Conservation (phyloP, 2,329 filamentous ascomycete species). For the Xylariaceae sp. region DNA sequence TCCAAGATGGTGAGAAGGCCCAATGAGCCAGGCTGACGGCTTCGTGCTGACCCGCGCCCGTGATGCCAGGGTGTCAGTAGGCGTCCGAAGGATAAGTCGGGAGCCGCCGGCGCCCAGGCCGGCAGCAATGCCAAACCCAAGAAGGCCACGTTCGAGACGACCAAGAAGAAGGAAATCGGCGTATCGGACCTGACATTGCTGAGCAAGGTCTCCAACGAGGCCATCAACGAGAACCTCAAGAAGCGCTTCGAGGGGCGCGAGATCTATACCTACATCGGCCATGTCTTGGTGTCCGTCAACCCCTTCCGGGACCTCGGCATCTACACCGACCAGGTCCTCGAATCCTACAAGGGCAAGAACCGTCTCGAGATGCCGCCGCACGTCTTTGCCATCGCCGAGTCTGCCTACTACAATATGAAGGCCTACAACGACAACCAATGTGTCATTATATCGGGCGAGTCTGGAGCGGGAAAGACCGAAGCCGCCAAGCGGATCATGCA, state of each 20-base stretch:
- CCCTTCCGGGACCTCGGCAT: constrained; percentile 96
- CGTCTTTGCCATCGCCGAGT: constrained; percentile 95
- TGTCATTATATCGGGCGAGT: constrained; percentile 98
- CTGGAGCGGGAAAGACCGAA: constrained; percentile 96
- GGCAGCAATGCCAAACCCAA: constrained; percentile 60
- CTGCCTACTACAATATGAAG: constrained; percentile 99
- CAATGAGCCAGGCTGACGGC: background rate
- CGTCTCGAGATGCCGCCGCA: constrained; percentile 90
- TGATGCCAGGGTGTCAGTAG: constrained; percentile 38
- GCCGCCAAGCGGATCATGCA: constrained; percentile 99
- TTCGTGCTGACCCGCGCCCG: constrained; percentile 10
- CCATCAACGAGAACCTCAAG: constrained; percentile 98
- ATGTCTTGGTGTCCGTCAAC: constrained; percentile 98
- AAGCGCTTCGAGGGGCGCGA: constrained; percentile 95
- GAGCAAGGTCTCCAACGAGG: constrained; percentile 98
- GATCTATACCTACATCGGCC: constrained; percentile 99
- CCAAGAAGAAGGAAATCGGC: constrained; percentile 98
- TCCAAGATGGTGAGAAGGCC: constrained; percentile 21
- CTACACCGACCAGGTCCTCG: constrained; percentile 89
- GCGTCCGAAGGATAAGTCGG: constrained; percentile 40
- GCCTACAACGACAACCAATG: constrained; percentile 98
- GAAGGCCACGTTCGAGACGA: constrained; percentile 91
- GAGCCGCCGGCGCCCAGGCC: constrained; percentile 28
- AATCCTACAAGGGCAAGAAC: constrained; percentile 95
- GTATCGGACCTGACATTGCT: constrained; percentile 96